phyloP scores from a whole-genome alignment of 2,329 filamentous ascomycete species.

The Fusarium sterilihyphosum region DNA sequence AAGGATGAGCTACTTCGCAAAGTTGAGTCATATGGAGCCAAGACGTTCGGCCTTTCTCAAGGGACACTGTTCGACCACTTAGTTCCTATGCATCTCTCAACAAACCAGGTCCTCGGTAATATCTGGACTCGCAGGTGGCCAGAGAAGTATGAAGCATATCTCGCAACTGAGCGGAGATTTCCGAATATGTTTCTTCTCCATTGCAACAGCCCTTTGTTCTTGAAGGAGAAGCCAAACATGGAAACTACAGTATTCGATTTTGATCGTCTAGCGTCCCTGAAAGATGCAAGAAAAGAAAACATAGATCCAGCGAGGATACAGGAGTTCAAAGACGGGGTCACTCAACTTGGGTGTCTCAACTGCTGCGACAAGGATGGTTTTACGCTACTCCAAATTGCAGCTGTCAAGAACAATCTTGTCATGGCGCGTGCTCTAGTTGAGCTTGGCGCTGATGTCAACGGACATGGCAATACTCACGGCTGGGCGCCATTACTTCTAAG shows the following conservation, averaged over 20 bases:
- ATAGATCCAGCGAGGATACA: accelerated
- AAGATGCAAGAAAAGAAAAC: background rate
- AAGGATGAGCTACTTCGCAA: background rate
- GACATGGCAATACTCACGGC: background rate
- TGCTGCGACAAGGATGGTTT: background rate
- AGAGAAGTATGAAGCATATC: background rate
- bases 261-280: background rate
- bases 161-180: background rate
- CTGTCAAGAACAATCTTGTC: background rate
- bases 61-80: background rate
- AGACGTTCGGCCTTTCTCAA: background rate
- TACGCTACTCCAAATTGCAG: background rate
- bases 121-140: background rate
- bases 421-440: background rate
- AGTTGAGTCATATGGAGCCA: background rate
- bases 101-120: background rate
- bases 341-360: background rate
- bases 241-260: background rate
- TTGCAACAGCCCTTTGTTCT: background rate
- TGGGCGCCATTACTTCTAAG: background rate
- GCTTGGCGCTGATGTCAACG: background rate
- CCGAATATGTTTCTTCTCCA: background rate
- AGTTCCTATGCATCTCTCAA: background rate
- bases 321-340: background rate
- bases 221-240: background rate